phyloP scores from a whole-genome alignment of 331 rosid genomes.

The Cydonia oblonga region DNA sequence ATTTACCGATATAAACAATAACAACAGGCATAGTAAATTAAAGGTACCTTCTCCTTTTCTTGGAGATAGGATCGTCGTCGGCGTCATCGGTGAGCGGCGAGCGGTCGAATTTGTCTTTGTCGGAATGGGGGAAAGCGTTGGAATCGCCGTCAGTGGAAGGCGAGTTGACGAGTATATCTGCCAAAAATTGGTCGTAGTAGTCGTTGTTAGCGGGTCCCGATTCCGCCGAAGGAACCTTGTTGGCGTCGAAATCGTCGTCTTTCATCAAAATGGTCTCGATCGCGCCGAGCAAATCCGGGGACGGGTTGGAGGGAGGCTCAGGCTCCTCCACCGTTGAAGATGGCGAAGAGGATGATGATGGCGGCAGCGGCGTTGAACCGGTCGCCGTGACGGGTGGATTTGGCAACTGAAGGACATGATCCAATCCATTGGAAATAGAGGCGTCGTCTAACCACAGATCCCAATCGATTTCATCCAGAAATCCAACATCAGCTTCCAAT shows the following conservation, averaged over 20 bases:
- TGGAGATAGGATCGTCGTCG: slow-evolving; percentile 33
- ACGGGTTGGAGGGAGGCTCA: slow-evolving; percentile 3
- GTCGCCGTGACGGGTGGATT: background rate
- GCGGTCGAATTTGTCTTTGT: slow-evolving; percentile 18
- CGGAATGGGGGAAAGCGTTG: slow-evolving; percentile 17
- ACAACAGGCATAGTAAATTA: background rate
- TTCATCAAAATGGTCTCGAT: slow-evolving; percentile 51
- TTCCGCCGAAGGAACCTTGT: background rate
- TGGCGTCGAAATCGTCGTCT: slow-evolving; percentile 14
- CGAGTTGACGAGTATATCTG: slow-evolving; percentile 32
- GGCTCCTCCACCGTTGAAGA: slow-evolving; percentile 2
- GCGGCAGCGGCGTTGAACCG: background rate
- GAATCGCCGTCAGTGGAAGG: slow-evolving; percentile 13
- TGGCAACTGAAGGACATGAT: background rate
- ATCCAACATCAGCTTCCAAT: slow-evolving; percentile 8
- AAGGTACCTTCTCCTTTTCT: slow-evolving; percentile 47
- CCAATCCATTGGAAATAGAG: background rate
- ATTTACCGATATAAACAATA: background rate
- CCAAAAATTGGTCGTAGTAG: slow-evolving; percentile 28
- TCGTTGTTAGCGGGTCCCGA: slow-evolving; percentile 8
- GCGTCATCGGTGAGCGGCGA: background rate
- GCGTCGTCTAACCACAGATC: slow-evolving; percentile 12
- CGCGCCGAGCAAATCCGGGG: slow-evolving; percentile 17
- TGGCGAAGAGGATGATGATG: background rate
- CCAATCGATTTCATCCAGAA: slow-evolving; percentile 23